phyloP scores from a whole-genome alignment of 2,329 filamentous ascomycete genomes.

The Pseudocercospora vitis region DNA sequence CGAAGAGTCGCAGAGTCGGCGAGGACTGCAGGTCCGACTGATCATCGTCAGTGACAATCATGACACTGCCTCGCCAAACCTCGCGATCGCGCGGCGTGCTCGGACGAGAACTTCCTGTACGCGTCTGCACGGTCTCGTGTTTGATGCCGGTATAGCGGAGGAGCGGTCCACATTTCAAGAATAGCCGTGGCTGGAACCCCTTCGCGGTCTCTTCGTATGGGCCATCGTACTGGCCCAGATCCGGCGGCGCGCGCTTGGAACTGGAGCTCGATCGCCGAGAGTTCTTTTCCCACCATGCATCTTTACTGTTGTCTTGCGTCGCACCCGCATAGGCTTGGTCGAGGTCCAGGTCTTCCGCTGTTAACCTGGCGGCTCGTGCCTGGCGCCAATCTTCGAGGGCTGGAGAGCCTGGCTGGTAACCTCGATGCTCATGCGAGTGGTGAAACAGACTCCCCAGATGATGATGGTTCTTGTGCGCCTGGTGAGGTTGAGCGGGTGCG shows the following conservation, averaged over 20 bases:
- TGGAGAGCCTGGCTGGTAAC: slow-evolving; percentile 54
- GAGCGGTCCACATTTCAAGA: slow-evolving; percentile 85
- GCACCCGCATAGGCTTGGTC: slow-evolving; percentile 28
- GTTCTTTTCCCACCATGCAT: slow-evolving; percentile 72
- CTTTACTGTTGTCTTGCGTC: slow-evolving; percentile 13
- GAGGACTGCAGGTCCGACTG: slow-evolving; percentile 77
- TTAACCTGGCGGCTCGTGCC: slow-evolving; percentile 43
- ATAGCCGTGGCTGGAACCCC: slow-evolving; percentile 78
- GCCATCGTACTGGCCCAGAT: slow-evolving; percentile 58
- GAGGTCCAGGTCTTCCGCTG: slow-evolving; percentile 46
- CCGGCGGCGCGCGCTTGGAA: slow-evolving; percentile 35
- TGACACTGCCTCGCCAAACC: slow-evolving; percentile 87
- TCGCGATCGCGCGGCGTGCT: slow-evolving; percentile 59
- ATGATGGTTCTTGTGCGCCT: slow-evolving; percentile 35
- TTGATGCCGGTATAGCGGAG: slow-evolving; percentile 85
- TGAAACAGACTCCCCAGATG: slow-evolving; percentile 41
- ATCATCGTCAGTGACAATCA: slow-evolving; percentile 90
- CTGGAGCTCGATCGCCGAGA: slow-evolving; percentile 27
- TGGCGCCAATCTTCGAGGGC: slow-evolving; percentile 60
- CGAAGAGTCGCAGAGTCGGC: slow-evolving; percentile 80
- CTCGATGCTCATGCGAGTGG: slow-evolving; percentile 46
- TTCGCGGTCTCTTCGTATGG: slow-evolving; percentile 65
- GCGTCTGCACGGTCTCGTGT: slow-evolving; percentile 52
- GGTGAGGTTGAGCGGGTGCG: slow-evolving; percentile 8
- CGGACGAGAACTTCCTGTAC: slow-evolving; percentile 38